These are phyloP conservation scores for Nemania serpens DNA, from an alignment of 2,329 filamentous ascomycete genomes.

Conservation along the genomic window DNA sequence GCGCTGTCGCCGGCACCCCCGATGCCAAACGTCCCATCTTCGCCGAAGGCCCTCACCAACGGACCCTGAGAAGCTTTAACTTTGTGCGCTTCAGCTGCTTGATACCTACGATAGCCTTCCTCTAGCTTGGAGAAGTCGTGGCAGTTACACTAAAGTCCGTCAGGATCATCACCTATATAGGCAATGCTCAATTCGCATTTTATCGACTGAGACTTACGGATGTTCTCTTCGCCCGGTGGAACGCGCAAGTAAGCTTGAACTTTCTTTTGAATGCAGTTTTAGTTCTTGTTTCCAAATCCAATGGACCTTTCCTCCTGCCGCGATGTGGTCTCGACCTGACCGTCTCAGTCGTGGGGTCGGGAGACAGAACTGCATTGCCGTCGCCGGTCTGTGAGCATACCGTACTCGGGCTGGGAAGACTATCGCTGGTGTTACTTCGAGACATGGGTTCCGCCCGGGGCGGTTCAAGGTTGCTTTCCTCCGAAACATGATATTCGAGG, in stretches of 20 bases:
- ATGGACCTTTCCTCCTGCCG: constrained; percentile 37
- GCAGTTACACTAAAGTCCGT: constrained; percentile 39
- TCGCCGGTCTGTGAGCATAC: constrained; percentile 33
- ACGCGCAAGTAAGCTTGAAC: constrained; percentile 36
- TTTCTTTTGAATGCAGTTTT: constrained; percentile 40
- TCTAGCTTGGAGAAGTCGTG: constrained; percentile 40
- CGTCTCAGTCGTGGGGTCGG: constrained; percentile 20
- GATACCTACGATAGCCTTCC: constrained; percentile 29
- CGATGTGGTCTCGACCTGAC: constrained; percentile 31
- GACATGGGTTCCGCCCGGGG: constrained; percentile 29
- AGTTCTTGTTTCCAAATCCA: constrained; percentile 33
- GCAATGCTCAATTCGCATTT: neutral
- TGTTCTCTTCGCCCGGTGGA: constrained; percentile 36
- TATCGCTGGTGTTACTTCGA: constrained; percentile 32
- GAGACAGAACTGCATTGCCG: constrained; percentile 17
- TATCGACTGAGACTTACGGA: constrained; percentile 31
- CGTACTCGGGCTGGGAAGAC: constrained; percentile 30
- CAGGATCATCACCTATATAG: constrained; percentile 9
- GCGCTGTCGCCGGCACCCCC: constrained; percentile 33
- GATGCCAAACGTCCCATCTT: constrained; percentile 34
- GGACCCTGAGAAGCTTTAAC: constrained; percentile 7
- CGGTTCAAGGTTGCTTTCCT: constrained; percentile 31
- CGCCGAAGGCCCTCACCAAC: constrained; percentile 22
- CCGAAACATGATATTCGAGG: constrained; percentile 32
- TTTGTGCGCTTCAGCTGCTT: constrained; percentile 8